Evolutionary conservation across 306 rosid genomes (phyloP), one percentile per base, ranked within the genome.

Genomic region (Gillenia trifoliata): DNA sequence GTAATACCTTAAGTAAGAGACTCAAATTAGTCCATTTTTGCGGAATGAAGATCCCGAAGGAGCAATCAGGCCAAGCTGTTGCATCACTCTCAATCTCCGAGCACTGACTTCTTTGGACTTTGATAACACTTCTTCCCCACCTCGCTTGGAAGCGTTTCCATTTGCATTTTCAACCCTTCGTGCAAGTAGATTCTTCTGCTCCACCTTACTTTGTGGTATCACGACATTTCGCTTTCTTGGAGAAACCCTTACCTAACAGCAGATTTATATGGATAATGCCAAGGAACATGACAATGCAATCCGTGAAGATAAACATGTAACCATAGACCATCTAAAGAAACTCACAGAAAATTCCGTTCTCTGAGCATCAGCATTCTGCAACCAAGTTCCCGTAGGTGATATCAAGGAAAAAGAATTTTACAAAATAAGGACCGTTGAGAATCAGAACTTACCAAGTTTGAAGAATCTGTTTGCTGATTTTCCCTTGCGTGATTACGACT

Each of bases 51-150:
- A 88, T 23, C 91, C 91, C 57, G 81, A 22, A 28, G 92, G 92
- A 62, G 91, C 89, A 81, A 77, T 73, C 65, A 90, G 85, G 57
- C 96, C 96, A 45, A 90, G 96, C 78, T 75, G 78, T 68, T 78
- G 82, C 96, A 85, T 88, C 83, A 88, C 87, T 84, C 80, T 86
- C 67, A 83, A 41, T 83, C 91, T 86, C 73, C 92, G 84, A 0
- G 82, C 76, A 76, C 90, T 85, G 40, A 73, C 71, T 70, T 89
- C 93, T 72, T 5, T 47, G 52, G 52, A 47, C 3, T 4, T 47
- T 47, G 52, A 47, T 47, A 47, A 17, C 52, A 47, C 52, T 5
- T 47, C 52, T 47, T 7, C 52, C 52, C 34, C 54, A 71, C 43
- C 60, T n/a, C 29, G 19, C 41, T 63, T 33, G 23, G 49, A 31